Base-by-base conservation (phyloP, 306 rosid genomes). In the Gynostemma pentaphyllum region DNA sequence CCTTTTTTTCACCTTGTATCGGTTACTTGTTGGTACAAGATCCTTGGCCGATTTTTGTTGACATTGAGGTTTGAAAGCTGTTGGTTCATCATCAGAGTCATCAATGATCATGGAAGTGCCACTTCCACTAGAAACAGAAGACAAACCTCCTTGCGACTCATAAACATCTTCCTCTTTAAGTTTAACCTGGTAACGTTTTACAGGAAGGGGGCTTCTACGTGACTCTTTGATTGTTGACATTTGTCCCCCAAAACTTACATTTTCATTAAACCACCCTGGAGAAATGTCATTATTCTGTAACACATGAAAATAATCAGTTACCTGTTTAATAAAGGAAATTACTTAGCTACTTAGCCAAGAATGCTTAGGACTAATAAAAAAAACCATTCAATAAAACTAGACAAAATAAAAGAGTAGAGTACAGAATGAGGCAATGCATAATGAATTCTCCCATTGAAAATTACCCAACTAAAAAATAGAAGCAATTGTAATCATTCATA, bases 221-320 rank as follows among this genome's bases (percentile, higher is more conserved):
- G 75, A 62, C 62, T 59, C 23, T 42, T 61, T 59, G 14, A 53
- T 26, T 62, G 51, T 23, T 39, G 64, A 42, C 51, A 47, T 39
- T 23, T 7, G 24, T 40, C 57, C 45, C 13, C 62, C 39, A 28
- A 67, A 61, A 66, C 39, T 55, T 34, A 18, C 55, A 51, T 22
- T 26, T 47, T 62, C 72, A 24, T 26, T 26, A 32, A 15, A 64
- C 6, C 18, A 16, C 5, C 37, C 51, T 22, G 72, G 47, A 61
- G 52, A 29, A 36, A 52, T 71, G 7, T 30, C 50, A 19, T n/a
- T 48, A 39, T 24, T 45, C 85, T 78, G 78, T 24, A 60, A 77
- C 45, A 62, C 62, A 23, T 26, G 53, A 19, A n/a, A 44, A 21
- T n/a, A 32, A 16, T 22, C 63, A 62, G 51, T 26, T 14, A 40